Percentiles rank a stretch among this genome's conserved stretches.
phyloP scores from a whole-genome alignment of 139 green algal species.

The Volvox reticuliferus region DNA sequence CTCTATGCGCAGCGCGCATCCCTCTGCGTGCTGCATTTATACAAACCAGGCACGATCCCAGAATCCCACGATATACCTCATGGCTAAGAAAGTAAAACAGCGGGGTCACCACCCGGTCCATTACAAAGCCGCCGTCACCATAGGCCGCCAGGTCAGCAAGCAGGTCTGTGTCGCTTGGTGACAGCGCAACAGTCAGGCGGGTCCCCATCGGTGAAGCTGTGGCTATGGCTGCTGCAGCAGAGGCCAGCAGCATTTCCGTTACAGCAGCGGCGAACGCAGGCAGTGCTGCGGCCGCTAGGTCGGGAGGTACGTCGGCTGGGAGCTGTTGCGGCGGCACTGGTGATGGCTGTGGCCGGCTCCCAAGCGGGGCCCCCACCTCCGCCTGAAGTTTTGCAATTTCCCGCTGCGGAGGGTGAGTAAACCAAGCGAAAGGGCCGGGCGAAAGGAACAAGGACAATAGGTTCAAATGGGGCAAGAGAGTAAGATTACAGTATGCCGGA shows the following conservation, averaged over 20 bases:
- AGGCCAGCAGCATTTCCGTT: neutral
- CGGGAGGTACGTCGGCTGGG: neutral
- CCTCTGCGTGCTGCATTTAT: too few species aligned
- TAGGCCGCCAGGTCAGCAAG: slow-evolving; percentile 68
- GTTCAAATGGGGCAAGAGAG: too few species aligned
- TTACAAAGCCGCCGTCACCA: slow-evolving; percentile 69
- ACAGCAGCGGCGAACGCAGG: neutral
- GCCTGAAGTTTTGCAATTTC: neutral
- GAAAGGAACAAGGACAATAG: too few species aligned
- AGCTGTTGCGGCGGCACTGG: neutral
- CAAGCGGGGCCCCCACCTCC: neutral
- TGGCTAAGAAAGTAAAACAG: slow-evolving; percentile 48
- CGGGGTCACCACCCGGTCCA: slow-evolving; percentile 58
- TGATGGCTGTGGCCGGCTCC: neutral
- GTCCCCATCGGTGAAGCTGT: neutral
- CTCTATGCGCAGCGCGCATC: too few species aligned
- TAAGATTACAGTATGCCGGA: too few species aligned
- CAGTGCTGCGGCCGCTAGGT: neutral
- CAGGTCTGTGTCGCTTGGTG: slow-evolving; percentile 20
- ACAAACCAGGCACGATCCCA: too few species aligned
- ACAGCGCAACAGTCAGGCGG: neutral
- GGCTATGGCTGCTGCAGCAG: neutral
- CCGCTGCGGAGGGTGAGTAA: neutral
- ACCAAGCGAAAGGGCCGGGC: too few species aligned
- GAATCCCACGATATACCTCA: slow-evolving; percentile 24